Evolutionary conservation across 805 yeast genomes (phyloP), one percentile per base, ranked within the genome.

Genomic region (Candida glaebosa): DNA sequence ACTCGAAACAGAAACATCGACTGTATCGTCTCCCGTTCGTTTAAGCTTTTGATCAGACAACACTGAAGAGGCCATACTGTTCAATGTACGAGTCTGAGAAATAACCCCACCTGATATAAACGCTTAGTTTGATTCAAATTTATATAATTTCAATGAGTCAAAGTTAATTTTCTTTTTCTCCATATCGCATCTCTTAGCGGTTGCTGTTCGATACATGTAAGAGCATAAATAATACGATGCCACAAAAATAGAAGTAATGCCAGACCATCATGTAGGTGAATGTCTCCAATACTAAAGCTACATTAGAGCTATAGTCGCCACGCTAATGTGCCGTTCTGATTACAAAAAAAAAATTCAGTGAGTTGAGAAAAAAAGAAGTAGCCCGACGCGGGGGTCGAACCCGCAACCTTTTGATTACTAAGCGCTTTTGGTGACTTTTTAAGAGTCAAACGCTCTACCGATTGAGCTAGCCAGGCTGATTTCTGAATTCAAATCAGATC

Each of bases 341-440:
- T 8, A 24, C 10, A 28, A 6, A 28, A 28, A 28, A 14, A 28
- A 28, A 6, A 10, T 28, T 28, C 16, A 5, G 14, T 22, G 16
- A 28, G 16, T 28, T 6, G 5, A 28, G 5, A 10, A 28, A 32
- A 40, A 40, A 39, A 20, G 15, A 40, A 20, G 17, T 17, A 48
- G 50, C 52, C 52, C 52, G 42, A 48, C 48, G 50, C 52, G 52
- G 52, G 52, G 44, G 40, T 41, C 44, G 44, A 41, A 41, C 44
- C 44, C 44, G 44, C 44, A 41, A 41, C 44, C 44, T 41, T 41
- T 41, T 41, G 44, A 41, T 41, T 16, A 26, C 44, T 41, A 36
- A 36, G 38, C 26, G 26, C 37, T 34, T 12, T 35, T 8, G 5
- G 12, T 19, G 37, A 17, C 37, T 34, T 18, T 24, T 30, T 41